Evolutionary conservation across 352 stramenopile species (phyloP), one percentile per base, ranked within the genome.

Genomic region (Pythium aquatile): DNA sequence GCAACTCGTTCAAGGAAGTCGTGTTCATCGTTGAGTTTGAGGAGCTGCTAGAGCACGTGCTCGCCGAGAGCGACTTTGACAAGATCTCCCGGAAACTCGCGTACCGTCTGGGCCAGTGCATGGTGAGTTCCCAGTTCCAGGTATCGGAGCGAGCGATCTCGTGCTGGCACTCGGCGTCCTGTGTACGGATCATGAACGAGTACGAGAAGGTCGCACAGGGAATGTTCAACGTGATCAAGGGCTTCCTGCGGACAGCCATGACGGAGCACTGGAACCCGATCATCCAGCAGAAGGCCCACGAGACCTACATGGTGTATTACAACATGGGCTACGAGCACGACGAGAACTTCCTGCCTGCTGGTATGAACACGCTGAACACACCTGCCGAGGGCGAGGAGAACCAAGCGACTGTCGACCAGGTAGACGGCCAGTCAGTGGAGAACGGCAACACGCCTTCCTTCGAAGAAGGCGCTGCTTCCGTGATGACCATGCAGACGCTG

Each of bases 21-120:
- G 83, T 94, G 61, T 94, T 96, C 65, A 88, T 96, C 46, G 84
- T 94, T 35, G 88, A 94, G 62, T 91, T 95, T 53, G 88, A 96
- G 61, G 88, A 96, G 54, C 75, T 96, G 70, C 76, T 96, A 42
- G 88, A 96, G 73, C 86, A 96, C 70, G 86, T 94, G 72, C 66
- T 95, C 30, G 74, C 78, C 2, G 85, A 93, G 58, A 71, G 72
- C 33, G 85, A 93, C 78, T 91, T 95, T 49, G 83, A 91, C 55
- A 67, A 58, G 33, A 84, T 94, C 24, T 77, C 76, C 33, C 63
- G 57, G 1, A 82, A 83, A 29, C 73, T 95, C 16, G 83, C 83
- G 20, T 71, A 74, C 37, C 75, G 84, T 51, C 63, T 95, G 32
- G 82, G 80, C n/a, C 75, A 85, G 66, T 92, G 73, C 40, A 93